Percentiles rank a stretch among this genome's conserved stretches.
phyloP scores from a whole-genome alignment of 176 grass and related monocot species.

The Oryza glaberrima region DNA sequence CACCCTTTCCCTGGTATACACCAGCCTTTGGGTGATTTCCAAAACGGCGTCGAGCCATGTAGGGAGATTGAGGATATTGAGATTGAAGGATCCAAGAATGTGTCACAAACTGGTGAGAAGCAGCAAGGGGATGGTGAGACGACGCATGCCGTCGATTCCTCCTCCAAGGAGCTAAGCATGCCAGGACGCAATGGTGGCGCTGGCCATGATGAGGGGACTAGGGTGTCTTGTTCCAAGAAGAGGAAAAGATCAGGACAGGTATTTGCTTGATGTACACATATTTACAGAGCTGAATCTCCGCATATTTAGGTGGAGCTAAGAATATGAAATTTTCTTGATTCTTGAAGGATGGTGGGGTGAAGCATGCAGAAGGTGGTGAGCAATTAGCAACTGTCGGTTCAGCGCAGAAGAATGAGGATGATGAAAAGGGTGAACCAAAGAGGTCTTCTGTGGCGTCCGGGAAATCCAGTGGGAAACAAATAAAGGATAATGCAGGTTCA shows the following conservation, averaged over 20 bases:
- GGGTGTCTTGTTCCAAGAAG: slow-evolving; percentile 53
- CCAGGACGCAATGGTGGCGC: slow-evolving; percentile 39
- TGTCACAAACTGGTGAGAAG: slow-evolving; percentile 8
- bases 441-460: slow-evolving; percentile 11
- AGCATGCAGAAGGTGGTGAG: slow-evolving; percentile 43
- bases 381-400: slow-evolving; percentile 12
- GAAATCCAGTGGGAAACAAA: slow-evolving; percentile 53
- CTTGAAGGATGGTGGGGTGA: slow-evolving; percentile 38
- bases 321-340: slow-evolving; percentile 6
- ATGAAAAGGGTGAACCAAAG: slow-evolving; percentile 40
- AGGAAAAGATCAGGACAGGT: slow-evolving; percentile 68
- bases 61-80: slow-evolving; percentile 33
- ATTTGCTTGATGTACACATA: neutral
- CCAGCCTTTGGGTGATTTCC: slow-evolving; percentile 35
- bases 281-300: neutral
- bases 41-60: slow-evolving; percentile 7
- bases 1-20: slow-evolving; percentile 32
- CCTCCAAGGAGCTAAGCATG: slow-evolving; percentile 35
- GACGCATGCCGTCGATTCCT: slow-evolving; percentile 6
- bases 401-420: slow-evolving; percentile 37
- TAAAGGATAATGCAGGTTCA: slow-evolving; percentile 46
- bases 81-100: slow-evolving; percentile 23
- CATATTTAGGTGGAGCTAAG: slow-evolving; percentile 5
- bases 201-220: slow-evolving; percentile 43
- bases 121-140: slow-evolving; percentile 26